These are phyloP conservation scores for Hirschfeldia incana DNA, from an alignment of 345 rosid species.

Conservation along the genomic window DNA sequence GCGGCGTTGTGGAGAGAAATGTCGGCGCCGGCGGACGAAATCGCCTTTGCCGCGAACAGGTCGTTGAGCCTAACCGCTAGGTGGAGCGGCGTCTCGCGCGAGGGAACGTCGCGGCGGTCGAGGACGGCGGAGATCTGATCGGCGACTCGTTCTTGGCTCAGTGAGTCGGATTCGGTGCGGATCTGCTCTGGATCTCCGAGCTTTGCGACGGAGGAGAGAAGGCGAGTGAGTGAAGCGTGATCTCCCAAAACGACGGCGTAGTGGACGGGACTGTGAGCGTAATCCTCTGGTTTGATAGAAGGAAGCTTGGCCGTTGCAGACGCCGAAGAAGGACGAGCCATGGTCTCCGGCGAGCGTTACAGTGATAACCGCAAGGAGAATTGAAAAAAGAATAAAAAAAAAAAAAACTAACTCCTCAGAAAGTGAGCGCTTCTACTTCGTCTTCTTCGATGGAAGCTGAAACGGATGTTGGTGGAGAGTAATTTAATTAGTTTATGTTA, in stretches of 20 bases:
- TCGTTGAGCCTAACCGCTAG: constrained; percentile 77
- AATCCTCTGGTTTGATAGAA: constrained; percentile 60
- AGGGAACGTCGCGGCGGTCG: constrained; percentile 90
- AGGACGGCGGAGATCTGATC: constrained; percentile 73
- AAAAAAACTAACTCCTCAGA: not conserved
- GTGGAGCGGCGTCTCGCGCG: constrained; percentile 86
- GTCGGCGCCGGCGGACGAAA: constrained; percentile 77
- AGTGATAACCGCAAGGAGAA: not conserved
- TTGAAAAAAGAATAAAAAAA: not conserved
- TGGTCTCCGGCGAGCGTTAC: constrained; percentile 30
- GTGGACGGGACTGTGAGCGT: constrained; percentile 83
- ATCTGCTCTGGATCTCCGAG: constrained; percentile 65
- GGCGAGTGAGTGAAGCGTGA: constrained; percentile 62
- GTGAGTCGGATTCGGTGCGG: constrained; percentile 70
- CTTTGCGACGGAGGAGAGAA: constrained; percentile 65
- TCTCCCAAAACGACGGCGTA: constrained; percentile 80
- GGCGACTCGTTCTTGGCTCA: constrained; percentile 61
- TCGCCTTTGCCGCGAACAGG: constrained; percentile 50
- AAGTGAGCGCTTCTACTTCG: constrained; percentile 16
- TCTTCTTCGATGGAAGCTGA: constrained; percentile 33
- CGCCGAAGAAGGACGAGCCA: constrained; percentile 53
- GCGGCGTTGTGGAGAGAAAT: constrained; percentile 80
- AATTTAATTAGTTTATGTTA: constrained; percentile 25
- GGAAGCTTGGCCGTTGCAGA: constrained; percentile 43
- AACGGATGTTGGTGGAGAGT: constrained; percentile 33